Percentiles rank a stretch among this genome's conserved stretches.
Conservation (phyloP, 1,284 basidiomycete species). For the Athelia sp. region DNA sequence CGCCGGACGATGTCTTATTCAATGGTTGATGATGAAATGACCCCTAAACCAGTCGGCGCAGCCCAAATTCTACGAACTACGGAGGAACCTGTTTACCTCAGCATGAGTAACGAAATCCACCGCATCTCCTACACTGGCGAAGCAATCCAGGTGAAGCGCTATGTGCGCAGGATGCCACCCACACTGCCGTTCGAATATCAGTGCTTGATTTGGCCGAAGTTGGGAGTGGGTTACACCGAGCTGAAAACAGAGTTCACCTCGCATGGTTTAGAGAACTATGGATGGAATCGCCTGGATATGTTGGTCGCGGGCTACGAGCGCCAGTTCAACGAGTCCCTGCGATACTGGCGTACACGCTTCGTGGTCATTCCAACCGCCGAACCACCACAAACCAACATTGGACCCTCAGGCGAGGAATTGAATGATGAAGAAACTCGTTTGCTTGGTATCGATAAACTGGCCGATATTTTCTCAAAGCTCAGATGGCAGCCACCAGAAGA, state of each 20-base stretch:
- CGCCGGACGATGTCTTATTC: conserved; percentile 54
- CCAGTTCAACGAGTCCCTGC: conserved; percentile 73
- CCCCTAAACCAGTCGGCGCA: conserved; percentile 59
- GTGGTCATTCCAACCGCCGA: conserved; percentile 85
- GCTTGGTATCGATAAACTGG: conserved; percentile 87
- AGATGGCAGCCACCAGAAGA: conserved; percentile 73
- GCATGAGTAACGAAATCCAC: conserved; percentile 95
- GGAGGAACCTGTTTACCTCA: conserved; percentile 82
- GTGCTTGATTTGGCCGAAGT: conserved; percentile 91
- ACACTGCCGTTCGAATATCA: conserved; percentile 71
- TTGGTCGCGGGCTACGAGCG: conserved; percentile 84
- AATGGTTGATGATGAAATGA: conserved; percentile 45
- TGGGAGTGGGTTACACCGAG: conserved; percentile 84
- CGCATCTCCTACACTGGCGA: conserved; percentile 85
- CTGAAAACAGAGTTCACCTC: conserved; percentile 73
- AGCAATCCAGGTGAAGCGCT: conserved; percentile 83
- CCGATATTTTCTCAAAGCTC: conserved; percentile 80
- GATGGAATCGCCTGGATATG: conserved; percentile 81
- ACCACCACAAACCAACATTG: conserved; percentile 49
- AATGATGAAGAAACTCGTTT: conserved; percentile 87
- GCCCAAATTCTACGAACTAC: conserved; percentile 66
- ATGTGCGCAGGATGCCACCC: conserved; percentile 71
- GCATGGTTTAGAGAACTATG: conserved; percentile 75
- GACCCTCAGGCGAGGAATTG: conserved; percentile 63
- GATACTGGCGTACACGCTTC: conserved; percentile 96